Evolutionary conservation across 352 stramenopile genomes (phyloP).

Genomic region (Pythium insidiosum): DNA sequence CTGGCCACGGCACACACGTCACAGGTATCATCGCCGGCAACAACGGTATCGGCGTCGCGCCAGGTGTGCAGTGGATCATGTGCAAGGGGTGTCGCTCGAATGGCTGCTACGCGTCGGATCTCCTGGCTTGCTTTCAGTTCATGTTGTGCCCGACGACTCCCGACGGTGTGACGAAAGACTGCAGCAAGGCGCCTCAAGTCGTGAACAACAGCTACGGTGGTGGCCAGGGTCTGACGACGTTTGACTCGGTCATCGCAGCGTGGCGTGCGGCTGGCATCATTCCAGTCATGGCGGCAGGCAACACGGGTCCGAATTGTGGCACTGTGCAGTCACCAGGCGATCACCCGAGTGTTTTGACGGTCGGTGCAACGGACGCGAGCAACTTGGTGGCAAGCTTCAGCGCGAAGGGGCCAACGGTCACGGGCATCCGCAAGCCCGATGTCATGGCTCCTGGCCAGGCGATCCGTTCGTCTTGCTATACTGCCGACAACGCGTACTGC

Average conservation of each 20-base stretch:
- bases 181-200: too few relatives aligned
- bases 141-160: constrained; percentile 69
- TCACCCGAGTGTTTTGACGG: constrained; percentile 44
- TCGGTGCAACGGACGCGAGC: constrained; percentile 41
- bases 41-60: too few relatives aligned
- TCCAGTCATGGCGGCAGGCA: too few relatives aligned
- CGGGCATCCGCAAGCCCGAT: constrained; percentile 40
- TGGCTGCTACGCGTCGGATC: constrained; percentile 31
- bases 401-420: constrained; percentile 41
- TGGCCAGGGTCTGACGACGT: too few relatives aligned
- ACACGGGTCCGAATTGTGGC: too few relatives aligned
- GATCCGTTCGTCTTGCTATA: constrained; percentile 44
- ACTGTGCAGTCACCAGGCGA: constrained; percentile 54
- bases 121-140: constrained; percentile 58
- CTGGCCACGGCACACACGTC: constrained; percentile 45
- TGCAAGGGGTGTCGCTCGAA: constrained; percentile 39
- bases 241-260: too few relatives aligned
- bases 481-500: constrained; percentile 33
- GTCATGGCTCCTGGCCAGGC: constrained; percentile 33
- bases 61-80: constrained; percentile 46
- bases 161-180: too few relatives aligned
- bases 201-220: too few relatives aligned
- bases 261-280: too few relatives aligned
- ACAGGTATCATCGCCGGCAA: constrained; percentile 34
- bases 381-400: constrained; percentile 37